Conservation (phyloP, 257 asterid species). For the Jasminum sambac region DNA sequence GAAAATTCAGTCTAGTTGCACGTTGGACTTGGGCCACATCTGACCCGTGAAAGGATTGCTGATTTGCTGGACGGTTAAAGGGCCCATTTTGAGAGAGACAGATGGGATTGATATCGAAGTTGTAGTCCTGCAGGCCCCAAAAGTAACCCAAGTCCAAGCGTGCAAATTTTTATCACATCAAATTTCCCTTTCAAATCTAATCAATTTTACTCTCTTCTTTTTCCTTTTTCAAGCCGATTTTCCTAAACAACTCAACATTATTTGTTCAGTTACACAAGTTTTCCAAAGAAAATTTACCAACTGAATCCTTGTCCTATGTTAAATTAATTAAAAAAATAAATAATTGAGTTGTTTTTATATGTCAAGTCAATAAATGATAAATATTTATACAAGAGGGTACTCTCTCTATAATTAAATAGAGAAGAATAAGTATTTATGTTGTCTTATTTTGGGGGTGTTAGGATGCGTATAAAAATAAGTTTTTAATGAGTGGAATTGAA, state of each 20-base stretch:
- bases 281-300: neutral
- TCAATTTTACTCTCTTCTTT: neutral
- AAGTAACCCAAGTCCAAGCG: neutral
- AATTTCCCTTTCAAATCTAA: neutral
- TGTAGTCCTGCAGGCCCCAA: neutral
- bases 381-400: too few relatives aligned
- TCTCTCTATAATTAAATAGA: too few relatives aligned
- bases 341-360: too few relatives aligned
- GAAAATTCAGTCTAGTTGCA: neutral
- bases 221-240: neutral
- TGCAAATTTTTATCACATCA: neutral
- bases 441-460: too few relatives aligned
- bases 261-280: neutral
- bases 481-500: too few relatives aligned
- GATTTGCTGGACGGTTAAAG: conserved; percentile 24
- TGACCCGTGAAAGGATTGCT: neutral
- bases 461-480: too few relatives aligned
- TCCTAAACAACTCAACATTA: neutral
- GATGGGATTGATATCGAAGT: conserved; percentile 20
- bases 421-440: too few relatives aligned
- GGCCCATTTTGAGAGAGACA: conserved; percentile 32
- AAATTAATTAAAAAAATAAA: too few relatives aligned
- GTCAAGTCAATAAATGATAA: too few relatives aligned
- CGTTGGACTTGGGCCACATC: neutral
- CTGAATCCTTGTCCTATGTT: too few relatives aligned